Evolutionary conservation across 106 monocot genomes (phyloP).

Genomic region (Vanilla planifolia): DNA sequence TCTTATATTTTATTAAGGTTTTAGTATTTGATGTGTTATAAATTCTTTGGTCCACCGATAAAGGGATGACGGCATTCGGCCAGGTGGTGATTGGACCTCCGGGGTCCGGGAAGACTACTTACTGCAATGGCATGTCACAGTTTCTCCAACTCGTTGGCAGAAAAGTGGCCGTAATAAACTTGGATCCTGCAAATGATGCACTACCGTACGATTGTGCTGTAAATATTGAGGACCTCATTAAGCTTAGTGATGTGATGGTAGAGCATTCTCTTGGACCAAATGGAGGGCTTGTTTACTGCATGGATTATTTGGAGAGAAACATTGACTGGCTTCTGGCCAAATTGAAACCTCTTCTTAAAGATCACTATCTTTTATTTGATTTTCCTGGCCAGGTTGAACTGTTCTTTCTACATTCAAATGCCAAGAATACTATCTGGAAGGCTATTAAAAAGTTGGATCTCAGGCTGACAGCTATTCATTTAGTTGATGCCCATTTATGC

Average conservation of each 20-base stretch:
- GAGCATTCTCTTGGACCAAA: slow-evolving; percentile 97
- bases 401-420: slow-evolving; percentile 96
- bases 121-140: slow-evolving; percentile 95
- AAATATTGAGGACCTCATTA: slow-evolving; percentile 86
- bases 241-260: slow-evolving; percentile 83
- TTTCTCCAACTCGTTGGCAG: slow-evolving; percentile 85
- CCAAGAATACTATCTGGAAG: slow-evolving; percentile 67
- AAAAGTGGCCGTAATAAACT: slow-evolving; percentile 92
- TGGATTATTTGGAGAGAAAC: slow-evolving; percentile 97
- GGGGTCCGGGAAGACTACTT: slow-evolving; percentile 93
- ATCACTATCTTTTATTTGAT: slow-evolving; percentile 96
- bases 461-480: slow-evolving; percentile 75
- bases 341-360: slow-evolving; percentile 76
- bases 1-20: too few relatives aligned
- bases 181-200: slow-evolving; percentile 94
- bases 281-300: slow-evolving; percentile 99
- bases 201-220: slow-evolving; percentile 96
- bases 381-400: slow-evolving; percentile 99
- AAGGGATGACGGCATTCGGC: slow-evolving; percentile 58
- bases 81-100: slow-evolving; percentile 91
- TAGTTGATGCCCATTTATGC: slow-evolving; percentile 93
- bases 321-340: slow-evolving; percentile 89
- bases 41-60: too few relatives aligned
- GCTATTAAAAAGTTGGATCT: slow-evolving; percentile 73
- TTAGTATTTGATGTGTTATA: too few relatives aligned